Evolutionary conservation across 208 protist genomes (phyloP), one percentile per base, ranked within the genome.

Genomic region (Strigomonas culicis): DNA sequence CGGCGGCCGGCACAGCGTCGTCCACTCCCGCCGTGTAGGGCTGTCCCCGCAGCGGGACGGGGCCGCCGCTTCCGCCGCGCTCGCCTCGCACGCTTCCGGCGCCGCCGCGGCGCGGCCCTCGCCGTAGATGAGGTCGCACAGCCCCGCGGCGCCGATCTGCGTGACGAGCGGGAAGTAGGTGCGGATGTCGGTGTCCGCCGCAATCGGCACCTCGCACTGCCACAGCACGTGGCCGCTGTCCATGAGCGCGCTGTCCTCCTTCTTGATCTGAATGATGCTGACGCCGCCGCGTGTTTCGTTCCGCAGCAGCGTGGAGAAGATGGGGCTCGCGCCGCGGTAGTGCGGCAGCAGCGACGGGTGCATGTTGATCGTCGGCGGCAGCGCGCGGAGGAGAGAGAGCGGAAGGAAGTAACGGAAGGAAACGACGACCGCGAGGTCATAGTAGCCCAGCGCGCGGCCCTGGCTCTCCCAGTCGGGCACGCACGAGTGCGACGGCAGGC

Each of bases 371-470:
- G 82, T 84, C 0, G 77, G 82, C 11, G 87, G 83, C 55, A 95
- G 60, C 34, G 70, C 79, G 3, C 62, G 70, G 22, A 95, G 68
- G 0, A 95, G 68, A 7, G 63, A 53, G 32, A 80, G 60, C 2
- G 89, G 89, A 1, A 95, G 63, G 47, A 90, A 95, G 75, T 95
- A 95, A 30, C 89, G 86, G 63, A 92, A 95, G 11, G 89, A 95
- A 19, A 92, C 89, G 4, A 95, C 86, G 1, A 95, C 79, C 21
- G 78, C 74, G 11, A 92, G 74, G 62, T 95, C 89, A 69, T 85
- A 92, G 58, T 75, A 72, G 21, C 50, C 51, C 17, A 91, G 68
- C 15, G 82, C 56, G 22, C 65, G 74, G 2, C 83, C 75, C 0
- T 70, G 59, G 2, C 46, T 58, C 1, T 32, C 47, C 79, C 76